Evolutionary conservation across 768 basidiomycete genomes (phyloP), one percentile per base, ranked within the genome.

Genomic region (Boletus rex-veris): DNA sequence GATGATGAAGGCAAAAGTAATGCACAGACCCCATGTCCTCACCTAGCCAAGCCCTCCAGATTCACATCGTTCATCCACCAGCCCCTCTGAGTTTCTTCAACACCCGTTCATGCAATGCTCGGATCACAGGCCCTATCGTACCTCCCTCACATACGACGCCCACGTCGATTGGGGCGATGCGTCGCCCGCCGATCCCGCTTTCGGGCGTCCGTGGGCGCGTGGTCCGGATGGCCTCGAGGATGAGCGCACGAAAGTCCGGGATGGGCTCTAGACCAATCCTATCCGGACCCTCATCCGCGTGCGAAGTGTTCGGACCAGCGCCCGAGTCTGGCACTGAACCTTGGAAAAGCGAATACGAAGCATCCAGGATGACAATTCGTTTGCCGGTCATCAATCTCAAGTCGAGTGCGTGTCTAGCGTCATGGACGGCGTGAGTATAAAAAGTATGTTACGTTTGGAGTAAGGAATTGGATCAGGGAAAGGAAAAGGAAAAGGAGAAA

Each of bases 331-430:
- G 14, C 5, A 48, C 50, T 7, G 52, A 42, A 18, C 50, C 45
- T 36, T 50, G 65, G 51, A 77, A 85, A 16, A 90, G 67, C 3
- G 84, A 81, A 65, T 82, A 75, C 1, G 88, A 86, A 4, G 78
- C 88, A 64, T 92, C 90, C n/a, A 91, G 69, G 45, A 93, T 82
- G 18, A 78, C 82, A 12, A 92, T 78, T 12, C 82, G 82, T 58
- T 81, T 77, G 35, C 75, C 76, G 11, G 75, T 78, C 81, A 91
- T 81, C 62, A 91, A 75, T 61, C 90, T 82, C 68, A 91, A 83
- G 66, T 93, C 90, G 49, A 93, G 75, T 0, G 88, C 90, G 64
- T 91, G 83, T 61, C 88, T 89, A 40, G 12, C 30, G 31, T 35
- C 2, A 40, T 21, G 39, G 19, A 11, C 5, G 11, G 14, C 5